These are phyloP conservation scores for Mucuna pruriens DNA, from an alignment of 306 rosid species.

Conservation along the genomic window DNA sequence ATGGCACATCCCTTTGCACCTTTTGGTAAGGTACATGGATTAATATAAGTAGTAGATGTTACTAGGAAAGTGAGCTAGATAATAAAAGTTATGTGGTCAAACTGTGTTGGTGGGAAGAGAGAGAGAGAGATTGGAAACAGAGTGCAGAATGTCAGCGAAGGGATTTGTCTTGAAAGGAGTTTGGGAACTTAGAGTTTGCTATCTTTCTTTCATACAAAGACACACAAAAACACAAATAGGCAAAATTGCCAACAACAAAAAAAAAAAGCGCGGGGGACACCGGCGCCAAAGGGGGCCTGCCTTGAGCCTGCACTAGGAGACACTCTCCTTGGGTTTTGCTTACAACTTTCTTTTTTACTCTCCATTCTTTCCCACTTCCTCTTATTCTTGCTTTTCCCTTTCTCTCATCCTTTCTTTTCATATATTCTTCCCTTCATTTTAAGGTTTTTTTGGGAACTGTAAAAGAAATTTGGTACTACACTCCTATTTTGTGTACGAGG, in stretches of 20 bases:
- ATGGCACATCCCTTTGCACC: not conserved
- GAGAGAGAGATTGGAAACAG: slow-evolving; percentile 55
- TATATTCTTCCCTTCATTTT: slow-evolving; percentile 14
- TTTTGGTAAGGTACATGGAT: not conserved
- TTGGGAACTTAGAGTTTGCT: slow-evolving; percentile 50
- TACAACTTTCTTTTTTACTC: slow-evolving; percentile 33
- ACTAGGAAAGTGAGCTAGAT: not conserved
- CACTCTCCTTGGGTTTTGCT: slow-evolving; percentile 85
- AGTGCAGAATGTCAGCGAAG: slow-evolving; percentile 79
- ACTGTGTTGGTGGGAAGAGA: slow-evolving; percentile 31
- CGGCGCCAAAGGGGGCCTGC: slow-evolving; percentile 95
- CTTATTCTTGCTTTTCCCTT: not conserved
- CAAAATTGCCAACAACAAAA: slow-evolving; percentile 47
- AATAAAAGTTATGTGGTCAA: slow-evolving; percentile 41
- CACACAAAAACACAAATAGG: slow-evolving; percentile 37
- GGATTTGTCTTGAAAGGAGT: slow-evolving; percentile 63
- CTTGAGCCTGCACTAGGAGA: slow-evolving; percentile 77
- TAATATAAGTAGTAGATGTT: not conserved
- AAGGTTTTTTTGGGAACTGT: slow-evolving; percentile 70
- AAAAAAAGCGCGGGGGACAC: slow-evolving; percentile 88
- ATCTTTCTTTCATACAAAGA: slow-evolving; percentile 43
- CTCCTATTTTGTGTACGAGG: not conserved
- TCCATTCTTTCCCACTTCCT: slow-evolving; percentile 25
- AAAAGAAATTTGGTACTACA: slow-evolving; percentile 19
- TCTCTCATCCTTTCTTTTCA: slow-evolving; percentile 11